These are phyloP conservation scores for Mycena rosella DNA, from an alignment of 768 basidiomycete species.

Conservation along the genomic window DNA sequence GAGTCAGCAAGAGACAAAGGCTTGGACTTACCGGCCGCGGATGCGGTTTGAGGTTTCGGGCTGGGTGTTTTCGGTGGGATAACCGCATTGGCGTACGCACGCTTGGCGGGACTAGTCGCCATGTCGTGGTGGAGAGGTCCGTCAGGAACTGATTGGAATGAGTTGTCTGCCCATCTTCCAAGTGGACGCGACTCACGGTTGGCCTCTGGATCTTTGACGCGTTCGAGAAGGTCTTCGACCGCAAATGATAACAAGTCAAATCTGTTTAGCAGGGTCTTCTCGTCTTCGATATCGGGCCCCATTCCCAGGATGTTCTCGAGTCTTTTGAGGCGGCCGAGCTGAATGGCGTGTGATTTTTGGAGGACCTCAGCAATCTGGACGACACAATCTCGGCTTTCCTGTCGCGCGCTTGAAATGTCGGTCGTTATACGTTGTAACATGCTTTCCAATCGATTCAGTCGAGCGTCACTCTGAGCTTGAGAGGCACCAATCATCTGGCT, in stretches of 20 bases:
- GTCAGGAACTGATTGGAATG: constrained; percentile 6
- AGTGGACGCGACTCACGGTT: constrained; percentile 22
- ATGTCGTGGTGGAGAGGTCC: constrained; percentile 26
- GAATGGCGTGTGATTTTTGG: constrained; percentile 28
- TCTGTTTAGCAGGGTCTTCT: constrained; percentile 30
- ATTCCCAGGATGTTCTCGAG: constrained; percentile 38
- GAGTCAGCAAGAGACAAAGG: background rate
- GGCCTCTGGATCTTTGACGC: constrained; percentile 40
- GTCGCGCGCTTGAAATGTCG: constrained; percentile 26
- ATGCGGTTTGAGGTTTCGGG: constrained; percentile 3
- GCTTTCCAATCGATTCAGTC: constrained; percentile 28
- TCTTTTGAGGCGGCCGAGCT: constrained; percentile 33
- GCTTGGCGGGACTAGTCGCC: constrained; percentile 25
- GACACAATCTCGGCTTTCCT: constrained; percentile 24
- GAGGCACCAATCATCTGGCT: background rate
- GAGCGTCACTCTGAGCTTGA: constrained; percentile 12
- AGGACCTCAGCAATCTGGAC: constrained; percentile 32
- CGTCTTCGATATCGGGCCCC: constrained; percentile 29
- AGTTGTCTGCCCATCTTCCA: background rate
- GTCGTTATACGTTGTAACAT: constrained; percentile 18
- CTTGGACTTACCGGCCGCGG: constrained; percentile 14
- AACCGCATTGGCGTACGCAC: constrained; percentile 13
- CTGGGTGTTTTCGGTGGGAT: constrained; percentile 14
- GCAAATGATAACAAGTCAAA: constrained; percentile 40
- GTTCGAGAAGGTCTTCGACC: constrained; percentile 40